A percentile compares a stretch with the other conserved stretches of the same genome.
These are phyloP conservation scores for Neckera pumila DNA, from an alignment of 225 moss, liverwort and hornwort species.

Conservation along the genomic window DNA sequence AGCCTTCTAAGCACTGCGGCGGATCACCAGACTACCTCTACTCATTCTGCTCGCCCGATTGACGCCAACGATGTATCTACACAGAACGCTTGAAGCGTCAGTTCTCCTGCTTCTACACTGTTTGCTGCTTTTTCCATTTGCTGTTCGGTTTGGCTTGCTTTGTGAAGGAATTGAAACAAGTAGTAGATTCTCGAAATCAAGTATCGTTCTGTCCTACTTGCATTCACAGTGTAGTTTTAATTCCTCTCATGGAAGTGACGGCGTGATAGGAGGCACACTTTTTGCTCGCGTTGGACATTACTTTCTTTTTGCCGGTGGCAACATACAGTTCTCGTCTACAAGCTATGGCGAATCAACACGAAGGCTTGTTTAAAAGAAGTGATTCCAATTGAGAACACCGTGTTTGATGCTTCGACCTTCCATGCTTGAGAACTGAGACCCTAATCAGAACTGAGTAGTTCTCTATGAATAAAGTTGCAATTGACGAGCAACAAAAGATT, in stretches of 20 bases:
- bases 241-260: not conserved
- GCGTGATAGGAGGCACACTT: not conserved
- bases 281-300: not conserved
- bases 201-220: not conserved
- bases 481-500: not conserved
- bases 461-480: not conserved
- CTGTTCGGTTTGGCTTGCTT: not conserved
- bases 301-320: not conserved
- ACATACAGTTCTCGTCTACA: not conserved
- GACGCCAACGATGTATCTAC: conserved; percentile 4
- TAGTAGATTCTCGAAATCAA: not conserved
- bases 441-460: not conserved
- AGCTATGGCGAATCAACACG: not conserved
- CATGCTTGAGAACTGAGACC: not conserved
- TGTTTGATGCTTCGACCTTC: not conserved
- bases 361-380: not conserved
- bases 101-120: not conserved
- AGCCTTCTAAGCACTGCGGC: conserved; percentile 43
- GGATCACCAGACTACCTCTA: conserved; percentile 19
- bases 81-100: not conserved
- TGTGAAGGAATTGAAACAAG: not conserved
- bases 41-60: not conserved
- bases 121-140: not conserved
- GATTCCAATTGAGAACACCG: not conserved
- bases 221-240: not conserved